Evolutionary conservation across 2,329 filamentous ascomycete species (phyloP), one percentile per base, ranked within the genome.

Genomic region (Lithohypha guttulata): DNA sequence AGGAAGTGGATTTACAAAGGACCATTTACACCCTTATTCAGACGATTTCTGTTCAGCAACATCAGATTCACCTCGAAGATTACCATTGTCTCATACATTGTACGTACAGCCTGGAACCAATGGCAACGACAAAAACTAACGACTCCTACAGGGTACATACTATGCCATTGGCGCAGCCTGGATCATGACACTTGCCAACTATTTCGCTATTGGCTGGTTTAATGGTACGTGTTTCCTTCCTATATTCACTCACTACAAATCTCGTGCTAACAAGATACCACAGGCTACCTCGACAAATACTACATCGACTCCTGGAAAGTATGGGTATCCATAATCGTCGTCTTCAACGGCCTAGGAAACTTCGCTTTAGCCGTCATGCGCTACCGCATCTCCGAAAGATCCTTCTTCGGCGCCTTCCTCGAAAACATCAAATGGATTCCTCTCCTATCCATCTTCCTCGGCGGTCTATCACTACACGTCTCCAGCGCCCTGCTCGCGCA

Each of bases 11-110:
- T 75, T 28, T 77, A 69, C 55, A 71, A 69, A n/a, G 83, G 83
- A 0, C 83, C 83, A 23, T 82, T 89, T 57, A 89, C 83, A 4
- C 77, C 78, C 18, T 70, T 87, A 4, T 87, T 87, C 71, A 71
- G 77, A 45, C 69, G 63, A 41, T 87, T 43, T 26, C 58, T 87
- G 36, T 72, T 69, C 56, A 84, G 79, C 48, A 75, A 73, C 56
- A 85, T 60, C 46, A 55, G 49, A 8, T 42, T 60, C 11, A 55
- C 74, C 6, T 78, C 75, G 31, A 84, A 84, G 58, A 61, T 83
- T 47, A 81, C 77, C 22, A 81, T 84, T 53, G 59, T 84, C 50
- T 73, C 75, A 3, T 81, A 81, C 55, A 76, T 81, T 45, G 33
- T 17, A n/a, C n/a, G n/a, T n/a, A 5, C 6, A 29, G 6, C n/a